Conservation (phyloP, 345 rosid species). For the Camelina sativa region DNA sequence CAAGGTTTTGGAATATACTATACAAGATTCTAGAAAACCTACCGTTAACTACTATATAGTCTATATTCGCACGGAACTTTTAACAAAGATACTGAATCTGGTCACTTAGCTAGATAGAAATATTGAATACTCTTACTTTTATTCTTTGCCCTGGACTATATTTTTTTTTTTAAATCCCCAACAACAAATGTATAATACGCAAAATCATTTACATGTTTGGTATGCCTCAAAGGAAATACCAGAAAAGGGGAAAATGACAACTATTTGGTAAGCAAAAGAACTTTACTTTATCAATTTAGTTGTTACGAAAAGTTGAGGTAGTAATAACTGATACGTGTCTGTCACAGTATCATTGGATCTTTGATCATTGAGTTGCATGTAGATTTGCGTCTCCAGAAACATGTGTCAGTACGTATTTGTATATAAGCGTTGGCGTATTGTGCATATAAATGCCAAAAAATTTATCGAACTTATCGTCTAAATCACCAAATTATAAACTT, state of each 20-base stretch:
- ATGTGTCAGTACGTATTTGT: neutral
- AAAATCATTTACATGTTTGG: neutral
- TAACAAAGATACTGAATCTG: constrained; percentile 23
- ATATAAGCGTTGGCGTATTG: neutral
- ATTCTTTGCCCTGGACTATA: neutral
- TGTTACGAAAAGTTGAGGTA: neutral
- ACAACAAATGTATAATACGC: constrained; percentile 10
- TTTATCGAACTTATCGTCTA: neutral
- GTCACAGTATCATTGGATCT: neutral
- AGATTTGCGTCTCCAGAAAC: neutral
- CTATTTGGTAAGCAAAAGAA: constrained; percentile 22
- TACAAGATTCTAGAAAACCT: constrained; percentile 8
- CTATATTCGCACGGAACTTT: neutral
- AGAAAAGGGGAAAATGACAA: constrained; percentile 14
- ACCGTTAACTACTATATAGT: constrained; percentile 9
- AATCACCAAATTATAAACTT: constrained; percentile 1
- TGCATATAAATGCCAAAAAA: constrained; percentile 23
- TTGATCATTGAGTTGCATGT: constrained; percentile 23
- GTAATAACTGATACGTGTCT: constrained; percentile 11
- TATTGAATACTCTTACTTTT: neutral
- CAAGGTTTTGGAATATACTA: constrained; percentile 18
- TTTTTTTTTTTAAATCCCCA: neutral
- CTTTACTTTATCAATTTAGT: neutral
- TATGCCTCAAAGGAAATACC: constrained; percentile 19
- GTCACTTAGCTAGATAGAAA: neutral